phyloP scores from a whole-genome alignment of 73 alveolate species.

The Paramecium tetraurelia region DNA sequence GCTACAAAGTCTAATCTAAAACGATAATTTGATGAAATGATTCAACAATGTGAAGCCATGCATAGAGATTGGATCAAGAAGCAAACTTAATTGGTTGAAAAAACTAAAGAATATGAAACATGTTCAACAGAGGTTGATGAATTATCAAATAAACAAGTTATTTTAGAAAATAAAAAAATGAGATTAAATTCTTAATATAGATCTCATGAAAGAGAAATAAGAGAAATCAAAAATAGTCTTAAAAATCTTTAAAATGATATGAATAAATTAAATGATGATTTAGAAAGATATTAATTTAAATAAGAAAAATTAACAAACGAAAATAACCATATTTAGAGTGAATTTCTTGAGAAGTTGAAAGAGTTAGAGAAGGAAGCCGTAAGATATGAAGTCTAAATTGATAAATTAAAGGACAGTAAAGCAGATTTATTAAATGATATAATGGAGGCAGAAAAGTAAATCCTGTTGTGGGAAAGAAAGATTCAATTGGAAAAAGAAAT shows the following conservation, averaged over 20 bases:
- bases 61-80: conserved; percentile 95
- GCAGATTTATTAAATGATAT: conserved; percentile 96
- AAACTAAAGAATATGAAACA: conserved; percentile 78
- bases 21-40: conserved; percentile 77
- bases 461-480: conserved; percentile 97
- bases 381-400: conserved; percentile 90
- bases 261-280: conserved; percentile 92
- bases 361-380: conserved; percentile 92
- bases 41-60: conserved; percentile 79
- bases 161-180: conserved; percentile 91
- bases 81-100: conserved; percentile 88
- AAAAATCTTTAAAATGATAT: conserved; percentile 93
- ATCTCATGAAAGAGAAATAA: conserved; percentile 89
- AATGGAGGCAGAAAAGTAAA: conserved; percentile 96
- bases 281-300: conserved; percentile 82
- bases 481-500: conserved; percentile 97
- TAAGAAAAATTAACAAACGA: conserved; percentile 87
- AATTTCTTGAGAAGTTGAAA: conserved; percentile 90
- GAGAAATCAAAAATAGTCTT: conserved; percentile 88
- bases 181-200: conserved; percentile 84
- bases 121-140: conserved; percentile 81
- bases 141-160: conserved; percentile 84
- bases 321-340: conserved; percentile 89
- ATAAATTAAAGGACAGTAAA: conserved; percentile 81
- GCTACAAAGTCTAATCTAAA: conserved; percentile 87